Percentiles rank a stretch among this genome's conserved stretches.
Evolutionary conservation across 192 early-diverging fungal genomes (phyloP).

Genomic region (Coemansia umbellata): DNA sequence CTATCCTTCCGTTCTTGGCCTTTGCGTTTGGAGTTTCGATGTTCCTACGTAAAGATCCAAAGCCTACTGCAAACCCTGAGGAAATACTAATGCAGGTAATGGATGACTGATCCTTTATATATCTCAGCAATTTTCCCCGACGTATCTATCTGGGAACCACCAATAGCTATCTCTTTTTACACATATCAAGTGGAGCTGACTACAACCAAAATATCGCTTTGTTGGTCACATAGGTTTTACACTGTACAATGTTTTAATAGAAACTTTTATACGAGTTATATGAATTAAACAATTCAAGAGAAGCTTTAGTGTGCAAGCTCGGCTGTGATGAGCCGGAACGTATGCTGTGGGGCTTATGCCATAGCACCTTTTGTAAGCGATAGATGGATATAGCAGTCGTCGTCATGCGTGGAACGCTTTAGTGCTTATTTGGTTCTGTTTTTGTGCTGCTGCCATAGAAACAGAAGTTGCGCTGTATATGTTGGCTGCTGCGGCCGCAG

Average conservation of each 20-base stretch:
- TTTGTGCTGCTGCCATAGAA: too few relatives aligned
- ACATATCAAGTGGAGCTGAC: background rate
- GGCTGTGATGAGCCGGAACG: background rate
- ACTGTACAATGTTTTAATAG: background rate
- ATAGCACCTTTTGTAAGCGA: background rate
- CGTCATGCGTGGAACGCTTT: background rate
- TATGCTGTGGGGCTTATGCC: background rate
- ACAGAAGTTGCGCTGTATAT: too few relatives aligned
- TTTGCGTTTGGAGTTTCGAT: conserved; percentile 51
- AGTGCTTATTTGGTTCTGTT: too few relatives aligned
- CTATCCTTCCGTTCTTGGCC: conserved; percentile 50
- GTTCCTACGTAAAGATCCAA: conserved; percentile 26
- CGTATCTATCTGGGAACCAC: background rate
- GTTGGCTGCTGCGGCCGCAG: too few relatives aligned
- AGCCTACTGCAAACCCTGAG: background rate
- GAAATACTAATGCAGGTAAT: conserved; percentile 5
- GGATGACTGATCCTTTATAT: background rate
- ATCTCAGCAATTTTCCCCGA: background rate
- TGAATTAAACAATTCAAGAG: background rate
- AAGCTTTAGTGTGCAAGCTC: background rate
- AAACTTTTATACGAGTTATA: background rate
- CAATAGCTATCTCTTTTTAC: background rate
- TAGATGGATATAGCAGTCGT: background rate
- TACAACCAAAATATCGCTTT: background rate
- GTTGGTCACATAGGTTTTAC: background rate